Conservation (phyloP, 441 rosid species). For the Codiaeum variegatum region DNA sequence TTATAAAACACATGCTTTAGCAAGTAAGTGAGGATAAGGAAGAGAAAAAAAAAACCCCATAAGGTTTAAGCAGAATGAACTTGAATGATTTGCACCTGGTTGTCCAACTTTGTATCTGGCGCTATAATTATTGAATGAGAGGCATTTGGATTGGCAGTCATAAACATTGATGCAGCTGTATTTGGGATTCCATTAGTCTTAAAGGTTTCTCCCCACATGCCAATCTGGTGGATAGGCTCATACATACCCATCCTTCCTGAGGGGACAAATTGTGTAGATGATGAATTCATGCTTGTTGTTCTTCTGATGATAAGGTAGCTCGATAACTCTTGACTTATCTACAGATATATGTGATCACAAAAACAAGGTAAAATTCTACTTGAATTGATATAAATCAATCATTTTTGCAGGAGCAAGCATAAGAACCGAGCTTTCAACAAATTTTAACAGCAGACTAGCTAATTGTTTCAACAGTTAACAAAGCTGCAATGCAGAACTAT, state of each 20-base stretch:
- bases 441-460: neutral
- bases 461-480: neutral
- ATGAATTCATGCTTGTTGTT: constrained; percentile 61
- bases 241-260: constrained; percentile 67
- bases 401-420: neutral
- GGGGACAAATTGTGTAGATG: constrained; percentile 71
- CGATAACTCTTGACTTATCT: constrained; percentile 25
- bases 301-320: constrained; percentile 33
- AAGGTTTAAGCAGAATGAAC: constrained; percentile 18
- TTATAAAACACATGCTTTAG: constrained; percentile 23
- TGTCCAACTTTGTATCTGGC: constrained; percentile 49
- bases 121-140: constrained; percentile 50
- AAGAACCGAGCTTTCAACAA: neutral
- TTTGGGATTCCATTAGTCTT: constrained; percentile 50
- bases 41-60: neutral
- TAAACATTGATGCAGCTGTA: constrained; percentile 45
- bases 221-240: constrained; percentile 67
- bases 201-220: constrained; percentile 81
- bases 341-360: neutral
- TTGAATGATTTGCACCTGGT: constrained; percentile 44
- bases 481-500: neutral
- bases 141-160: constrained; percentile 44
- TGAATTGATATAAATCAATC: constrained; percentile 15
- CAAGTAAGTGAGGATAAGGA: constrained; percentile 15
- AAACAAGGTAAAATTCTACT: constrained; percentile 8